phyloP scores from a whole-genome alignment of 768 basidiomycete genomes.

The Tulasnella sp. region DNA sequence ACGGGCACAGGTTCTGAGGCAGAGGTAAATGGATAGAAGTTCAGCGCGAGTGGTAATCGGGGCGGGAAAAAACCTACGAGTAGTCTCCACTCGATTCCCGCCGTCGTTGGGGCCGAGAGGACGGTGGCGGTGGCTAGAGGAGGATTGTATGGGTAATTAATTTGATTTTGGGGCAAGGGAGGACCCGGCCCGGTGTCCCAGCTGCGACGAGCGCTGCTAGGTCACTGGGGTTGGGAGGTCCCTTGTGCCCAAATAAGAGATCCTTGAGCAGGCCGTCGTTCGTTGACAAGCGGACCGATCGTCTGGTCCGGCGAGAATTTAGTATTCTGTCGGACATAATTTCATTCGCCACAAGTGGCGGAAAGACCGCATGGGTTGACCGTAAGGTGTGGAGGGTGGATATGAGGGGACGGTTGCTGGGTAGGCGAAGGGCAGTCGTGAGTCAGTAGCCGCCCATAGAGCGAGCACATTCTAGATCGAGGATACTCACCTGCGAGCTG shows the following conservation, averaged over 20 bases:
- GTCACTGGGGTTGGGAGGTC: neutral
- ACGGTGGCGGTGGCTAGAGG: neutral
- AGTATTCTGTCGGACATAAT: too few species aligned
- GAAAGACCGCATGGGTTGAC: too few species aligned
- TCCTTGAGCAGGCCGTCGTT: neutral
- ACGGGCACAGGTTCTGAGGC: neutral
- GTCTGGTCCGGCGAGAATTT: too few species aligned
- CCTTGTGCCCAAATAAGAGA: neutral
- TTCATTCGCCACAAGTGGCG: too few species aligned
- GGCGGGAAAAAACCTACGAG: too few species aligned
- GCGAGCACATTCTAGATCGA: neutral
- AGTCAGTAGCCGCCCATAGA: too few species aligned
- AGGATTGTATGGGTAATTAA: neutral
- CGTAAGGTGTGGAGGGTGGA: neutral
- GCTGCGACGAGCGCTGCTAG: too few species aligned
- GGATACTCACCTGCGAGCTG: neutral
- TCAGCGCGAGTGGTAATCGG: too few species aligned
- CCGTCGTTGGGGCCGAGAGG: neutral
- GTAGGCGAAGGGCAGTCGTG: neutral
- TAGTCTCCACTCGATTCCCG: too few species aligned
- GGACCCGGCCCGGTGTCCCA: too few species aligned
- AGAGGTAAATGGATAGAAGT: too few species aligned
- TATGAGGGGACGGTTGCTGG: neutral
- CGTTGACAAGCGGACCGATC: neutral
- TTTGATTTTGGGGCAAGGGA: too few species aligned